These are phyloP conservation scores for Fraxinus cuspidata DNA, from an alignment of 257 asterid species.

Conservation along the genomic window DNA sequence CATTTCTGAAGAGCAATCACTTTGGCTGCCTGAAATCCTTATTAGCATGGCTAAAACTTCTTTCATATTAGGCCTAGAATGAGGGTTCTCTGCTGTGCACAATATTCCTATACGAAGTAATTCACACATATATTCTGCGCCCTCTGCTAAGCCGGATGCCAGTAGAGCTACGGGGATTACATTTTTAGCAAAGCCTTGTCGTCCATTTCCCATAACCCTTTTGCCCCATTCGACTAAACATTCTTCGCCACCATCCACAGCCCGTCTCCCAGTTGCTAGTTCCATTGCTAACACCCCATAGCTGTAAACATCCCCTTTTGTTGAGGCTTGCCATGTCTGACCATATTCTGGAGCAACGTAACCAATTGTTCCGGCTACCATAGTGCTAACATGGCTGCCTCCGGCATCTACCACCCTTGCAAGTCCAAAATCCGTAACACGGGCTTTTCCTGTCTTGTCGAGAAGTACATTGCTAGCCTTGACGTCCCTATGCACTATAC, in stretches of 20 bases:
- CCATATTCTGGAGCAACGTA: constrained; percentile 97
- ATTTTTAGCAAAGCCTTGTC: constrained; percentile 36
- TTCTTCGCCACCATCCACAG: constrained; percentile 93
- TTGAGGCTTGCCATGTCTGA: constrained; percentile 90
- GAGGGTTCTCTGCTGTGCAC: constrained; percentile 76
- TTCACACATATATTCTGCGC: constrained; percentile 72
- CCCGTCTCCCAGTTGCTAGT: constrained; percentile 86
- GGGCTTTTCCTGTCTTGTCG: constrained; percentile 69
- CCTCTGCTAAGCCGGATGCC: constrained; percentile 67
- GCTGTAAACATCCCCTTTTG: constrained; percentile 94
- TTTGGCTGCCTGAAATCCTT: constrained; percentile 45
- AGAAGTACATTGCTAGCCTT: constrained; percentile 93
- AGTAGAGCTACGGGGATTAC: constrained; percentile 56
- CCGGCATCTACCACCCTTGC: constrained; percentile 75
- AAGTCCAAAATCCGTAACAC: constrained; percentile 92
- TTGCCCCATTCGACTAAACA: constrained; percentile 88
- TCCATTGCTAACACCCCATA: constrained; percentile 90
- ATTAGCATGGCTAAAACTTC: constrained; percentile 80
- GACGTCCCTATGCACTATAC: constrained; percentile 85
- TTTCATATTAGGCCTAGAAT: constrained; percentile 85
- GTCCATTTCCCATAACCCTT: constrained; percentile 71
- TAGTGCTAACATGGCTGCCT: constrained; percentile 83
- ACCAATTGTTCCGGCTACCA: constrained; percentile 95
- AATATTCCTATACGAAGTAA: constrained; percentile 71
- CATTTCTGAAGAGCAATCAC: constrained; percentile 27